Evolutionary conservation across 768 basidiomycete species (phyloP), one percentile per base, ranked within the genome.

Genomic region (Pholiota microspora): DNA sequence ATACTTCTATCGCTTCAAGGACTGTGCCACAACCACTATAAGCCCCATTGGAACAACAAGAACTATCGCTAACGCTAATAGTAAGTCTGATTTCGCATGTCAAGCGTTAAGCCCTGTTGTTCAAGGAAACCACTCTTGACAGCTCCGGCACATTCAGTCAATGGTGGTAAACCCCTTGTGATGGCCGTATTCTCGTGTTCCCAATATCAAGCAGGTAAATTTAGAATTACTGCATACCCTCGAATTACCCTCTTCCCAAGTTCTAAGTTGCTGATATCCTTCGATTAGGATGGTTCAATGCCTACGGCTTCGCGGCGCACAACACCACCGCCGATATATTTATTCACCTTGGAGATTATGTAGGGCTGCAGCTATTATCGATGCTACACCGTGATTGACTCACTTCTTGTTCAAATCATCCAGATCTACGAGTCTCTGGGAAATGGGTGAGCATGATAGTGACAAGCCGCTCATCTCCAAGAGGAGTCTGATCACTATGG

Each of bases 101-200:
- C 29, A 47, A n/a, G 13, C n/a, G n/a, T n/a, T n/a, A 23, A 36
- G 24, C 23, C 16, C 7, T 12, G 9, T 21, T 5, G 5, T n/a
- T 42, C n/a, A 42, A 32, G 15, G 28, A 40, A 13, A 6, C 40
- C 36, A 12, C 31, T 51, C 29, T 53, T 18, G 16, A 16, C 40
- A 81, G 80, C 80, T 8, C 74, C 78, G 3, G 77, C 79, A 1
- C 59, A 69, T 4, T 38, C 64, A 44, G 75, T 85, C 29, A 79
- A 83, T 64, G 73, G 77, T n/a, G 81, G 82, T 4, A 77, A 77
- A 38, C 77, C 77, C 8, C 55, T 82, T 27, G 76, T 75, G 1
- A 63, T 85, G n/a, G 82, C 81, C 0, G 78, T 84, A 2, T 84
- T 83, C 65, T 82, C 80, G 6, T 84, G 82, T 62, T 81, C 81